Evolutionary conservation across 2,329 filamentous ascomycete species (phyloP), one percentile per base, ranked within the genome.

Genomic region (Cladosporium sp.): DNA sequence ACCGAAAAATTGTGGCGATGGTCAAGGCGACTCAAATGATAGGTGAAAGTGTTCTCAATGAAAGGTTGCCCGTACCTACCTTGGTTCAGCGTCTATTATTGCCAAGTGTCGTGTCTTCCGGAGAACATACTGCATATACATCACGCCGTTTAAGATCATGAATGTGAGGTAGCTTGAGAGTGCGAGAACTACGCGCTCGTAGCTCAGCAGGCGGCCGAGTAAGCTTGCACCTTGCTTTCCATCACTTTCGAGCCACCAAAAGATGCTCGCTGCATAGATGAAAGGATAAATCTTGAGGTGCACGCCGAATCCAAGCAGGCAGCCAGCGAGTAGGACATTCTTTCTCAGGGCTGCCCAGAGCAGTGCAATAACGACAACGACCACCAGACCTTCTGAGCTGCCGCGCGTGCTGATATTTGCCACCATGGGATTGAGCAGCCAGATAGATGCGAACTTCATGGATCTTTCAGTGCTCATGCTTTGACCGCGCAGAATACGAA

Each of bases 251-350:
- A 94, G 87, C 89, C 89, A 93, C 89, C 90, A 93, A 5, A 92
- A 78, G 50, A 95, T 89, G 3, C 90, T 88, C 0, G 89, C 87
- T 1, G 91, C 94, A 78, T 99, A 99, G 67, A 99, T 92, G 78
- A 98, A 97, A 0, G 95, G 95, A 74, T 99, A 99, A 67, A 99
- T 98, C 83, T 99, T 99, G 80, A 99, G 96, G 79, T 99, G 95
- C 29, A 98, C 93, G 1, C 88, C 88, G 31, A 97, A 79, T 0
- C 95, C 95, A 2, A 99, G 82, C 33, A 98, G 77, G 2, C 88
- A 69, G 0, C 91, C 94, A 0, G 93, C 90, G 10, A 96, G 75
- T 1, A 79, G 73, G 21, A 90, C 80, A n/a, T 82, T 82, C 60
- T 83, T 83, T 61, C 85, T 82, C 69, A 93, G 80, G 1, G 91